Evolutionary conservation across 2,329 filamentous ascomycete genomes (phyloP), one percentile per base, ranked within the genome.

Genomic region (Trichoderma simmonsii): DNA sequence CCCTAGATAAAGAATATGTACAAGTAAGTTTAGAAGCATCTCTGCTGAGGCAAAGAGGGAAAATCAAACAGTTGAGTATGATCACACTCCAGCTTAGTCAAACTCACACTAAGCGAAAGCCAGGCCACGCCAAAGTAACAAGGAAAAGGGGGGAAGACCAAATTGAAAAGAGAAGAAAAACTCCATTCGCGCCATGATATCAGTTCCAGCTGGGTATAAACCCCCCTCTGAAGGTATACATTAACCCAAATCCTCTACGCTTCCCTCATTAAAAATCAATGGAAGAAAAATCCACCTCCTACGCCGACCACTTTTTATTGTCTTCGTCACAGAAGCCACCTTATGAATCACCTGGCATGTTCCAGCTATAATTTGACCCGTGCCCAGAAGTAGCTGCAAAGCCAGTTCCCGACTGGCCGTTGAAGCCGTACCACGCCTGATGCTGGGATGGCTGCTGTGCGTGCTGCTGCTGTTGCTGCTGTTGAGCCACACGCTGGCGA

Each of bases 361-460:
- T 72, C 75, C 75, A 79, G 73, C 72, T 77, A 48, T 79, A 80
- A 39, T 73, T 74, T 18, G 77, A 73, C n/a, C 74, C 71, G 30
- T 78, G 75, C 26, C 72, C 71, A n/a, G 71, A 73, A 6, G 74
- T 43, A 30, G 59, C 24, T 12, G 73, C 59, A 70, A 75, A 75
- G 12, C 77, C 74, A 36, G 26, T 64, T 60, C 54, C 75, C 30
- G 74, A 73, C 0, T 74, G 71, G 36, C 75, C 74, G 68, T 76
- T 76, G n/a, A 76, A 80, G 59, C 39, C 60, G 39, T 79, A 78
- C 79, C 79, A 80, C 60, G 71, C 66, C 30, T 43, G 54, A 51
- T 72, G 74, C 69, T 65, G 75, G 72, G 15, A 75, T 72, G 65
- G 70, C 15, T 73, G 72, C 6, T 68, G 69, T 4, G 24, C 21